Conservation (phyloP, 169 alveolate genomes). For the Besnoitia besnoiti region DNA sequence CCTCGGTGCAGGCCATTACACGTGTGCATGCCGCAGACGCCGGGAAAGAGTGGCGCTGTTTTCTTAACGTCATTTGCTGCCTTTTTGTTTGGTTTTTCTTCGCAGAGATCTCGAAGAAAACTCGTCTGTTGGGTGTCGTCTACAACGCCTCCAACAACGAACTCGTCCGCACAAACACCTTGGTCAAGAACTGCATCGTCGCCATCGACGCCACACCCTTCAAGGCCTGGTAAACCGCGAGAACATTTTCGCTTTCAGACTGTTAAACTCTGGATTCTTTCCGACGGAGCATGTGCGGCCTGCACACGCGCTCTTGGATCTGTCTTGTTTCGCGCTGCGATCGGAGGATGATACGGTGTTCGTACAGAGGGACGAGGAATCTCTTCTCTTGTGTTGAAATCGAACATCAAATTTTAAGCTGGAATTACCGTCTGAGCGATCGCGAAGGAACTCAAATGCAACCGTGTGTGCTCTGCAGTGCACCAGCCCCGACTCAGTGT, state of each 20-base stretch:
- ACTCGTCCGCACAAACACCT: conserved; percentile 98
- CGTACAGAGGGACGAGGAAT: not conserved
- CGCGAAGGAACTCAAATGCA: no score
- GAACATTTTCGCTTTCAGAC: not conserved
- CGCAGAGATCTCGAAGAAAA: conserved; percentile 84
- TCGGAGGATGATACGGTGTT: not conserved
- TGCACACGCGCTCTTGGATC: no score
- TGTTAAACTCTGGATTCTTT: not conserved
- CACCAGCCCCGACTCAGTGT: no score
- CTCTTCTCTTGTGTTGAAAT: conserved; percentile 22
- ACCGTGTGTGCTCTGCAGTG: no score
- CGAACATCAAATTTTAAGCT: conserved; percentile 58
- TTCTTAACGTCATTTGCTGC: not conserved
- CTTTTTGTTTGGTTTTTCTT: not conserved
- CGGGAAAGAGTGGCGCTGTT: not conserved
- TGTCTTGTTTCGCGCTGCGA: no score
- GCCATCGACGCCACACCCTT: conserved; percentile 99
- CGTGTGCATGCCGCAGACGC: not conserved
- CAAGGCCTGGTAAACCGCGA: conserved; percentile 90
- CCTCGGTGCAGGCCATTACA: not conserved
- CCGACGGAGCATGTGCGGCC: conserved; percentile 6
- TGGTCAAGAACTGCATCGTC: conserved; percentile 97
- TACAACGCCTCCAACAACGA: conserved; percentile 99
- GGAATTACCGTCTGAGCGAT: conserved; percentile 74
- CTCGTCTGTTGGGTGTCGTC: conserved; percentile 97